Conservation (phyloP, 202 grass and related monocot species). For the Panicum hallii region DNA sequence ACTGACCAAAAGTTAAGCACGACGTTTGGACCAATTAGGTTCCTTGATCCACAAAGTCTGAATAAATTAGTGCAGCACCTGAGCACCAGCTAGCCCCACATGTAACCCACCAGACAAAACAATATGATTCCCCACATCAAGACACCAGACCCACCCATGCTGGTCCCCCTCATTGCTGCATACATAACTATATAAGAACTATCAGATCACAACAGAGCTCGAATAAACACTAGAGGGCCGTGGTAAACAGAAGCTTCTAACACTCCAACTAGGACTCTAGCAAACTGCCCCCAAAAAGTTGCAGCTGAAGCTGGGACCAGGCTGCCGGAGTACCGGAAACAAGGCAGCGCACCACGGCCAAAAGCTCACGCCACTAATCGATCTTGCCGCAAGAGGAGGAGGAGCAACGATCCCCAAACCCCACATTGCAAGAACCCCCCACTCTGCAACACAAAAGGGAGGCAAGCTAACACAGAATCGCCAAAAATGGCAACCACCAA, state of each 20-base stretch:
- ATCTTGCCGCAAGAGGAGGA: not conserved
- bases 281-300: not conserved
- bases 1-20: not conserved
- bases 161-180: not conserved
- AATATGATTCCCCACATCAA: not conserved
- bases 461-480: not conserved
- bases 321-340: not conserved
- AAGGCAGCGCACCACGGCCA: not conserved
- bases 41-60: not conserved
- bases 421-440: conserved; percentile 12
- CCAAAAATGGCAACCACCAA: not conserved
- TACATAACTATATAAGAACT: not conserved
- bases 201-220: not conserved
- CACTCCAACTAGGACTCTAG: not conserved
- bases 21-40: not conserved
- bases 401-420: not conserved
- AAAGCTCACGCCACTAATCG: not conserved
- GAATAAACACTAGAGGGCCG: not conserved
- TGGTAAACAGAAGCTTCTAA: not conserved
- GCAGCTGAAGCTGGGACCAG: not conserved
- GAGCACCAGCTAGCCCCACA: not conserved
- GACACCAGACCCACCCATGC: not conserved
- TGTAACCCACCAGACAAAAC: not conserved
- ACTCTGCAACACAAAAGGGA: not conserved
- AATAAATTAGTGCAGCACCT: not conserved